Base-by-base conservation (phyloP, 805 yeast species). In the Saccharomycopsis sp. region DNA sequence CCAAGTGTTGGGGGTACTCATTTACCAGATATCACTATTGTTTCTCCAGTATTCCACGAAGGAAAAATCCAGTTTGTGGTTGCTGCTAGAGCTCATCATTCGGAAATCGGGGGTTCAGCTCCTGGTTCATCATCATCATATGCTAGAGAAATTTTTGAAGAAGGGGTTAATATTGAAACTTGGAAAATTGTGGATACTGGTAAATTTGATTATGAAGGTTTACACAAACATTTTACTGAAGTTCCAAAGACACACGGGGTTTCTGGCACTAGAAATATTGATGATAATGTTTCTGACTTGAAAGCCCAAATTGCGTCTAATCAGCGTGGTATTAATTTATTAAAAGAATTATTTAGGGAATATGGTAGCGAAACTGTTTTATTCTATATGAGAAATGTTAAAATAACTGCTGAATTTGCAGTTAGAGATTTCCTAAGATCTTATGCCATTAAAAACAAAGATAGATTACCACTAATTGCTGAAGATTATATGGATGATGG, bases 91-190 rank as follows among this genome's bases (percentile, higher is more conserved):
- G 96, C 96, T 2, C 97, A 88, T 60, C 96, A 89, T 61, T 88
- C 95, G 3, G 97, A 88, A 58, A 88, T 89, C 53, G 96, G 97
- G 14, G 92, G 95, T 13, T 73, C 79, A 42, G 61, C 85, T 26
- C 95, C 96, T 1, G 96, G 96, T 1, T 81, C 94, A 0, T 85
- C 89, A 86, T 96, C 96, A 12, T 95, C 96, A 6, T 76, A 81
- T 54, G 85, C 95, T 2, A 83, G 78, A 52, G 76, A 77, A 44
- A 61, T 89, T 30, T 80, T 75, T 66, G 88, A 88, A 55, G 96
- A 88, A 60, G 97, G 96, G 33, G 96, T 95, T 2, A 74, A 83
- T 3, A 86, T 89, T 26, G 71, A 74, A 52, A 77, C 92, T 1
- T 88, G 79, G 56, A 66, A 82, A 45, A 65, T 89, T 13, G 89